These are phyloP conservation scores for Furcasterigmium furcatum DNA, from an alignment of 2,329 filamentous ascomycete genomes.

Conservation along the genomic window DNA sequence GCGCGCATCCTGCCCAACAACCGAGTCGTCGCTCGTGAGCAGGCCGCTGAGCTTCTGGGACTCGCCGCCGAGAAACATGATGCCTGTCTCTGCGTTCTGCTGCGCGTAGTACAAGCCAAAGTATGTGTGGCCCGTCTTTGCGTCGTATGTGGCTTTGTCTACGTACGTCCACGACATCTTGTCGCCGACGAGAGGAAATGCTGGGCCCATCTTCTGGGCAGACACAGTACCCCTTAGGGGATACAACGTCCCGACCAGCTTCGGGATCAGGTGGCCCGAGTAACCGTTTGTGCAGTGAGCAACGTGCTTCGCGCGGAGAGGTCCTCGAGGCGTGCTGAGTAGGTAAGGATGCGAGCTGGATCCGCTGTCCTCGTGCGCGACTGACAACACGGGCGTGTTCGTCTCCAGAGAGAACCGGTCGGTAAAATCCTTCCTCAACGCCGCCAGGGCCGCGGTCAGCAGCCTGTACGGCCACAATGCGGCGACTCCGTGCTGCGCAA, in stretches of 20 bases:
- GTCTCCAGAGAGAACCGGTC: not conserved
- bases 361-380: not conserved
- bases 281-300: constrained; percentile 2
- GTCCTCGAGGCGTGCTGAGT: not conserved
- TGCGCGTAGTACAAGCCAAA: constrained; percentile 6
- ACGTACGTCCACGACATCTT: not conserved
- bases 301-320: not conserved
- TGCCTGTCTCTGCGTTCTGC: constrained; percentile 5
- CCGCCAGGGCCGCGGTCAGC: constrained; percentile 25
- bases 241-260: not conserved
- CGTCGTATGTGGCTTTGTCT: not conserved
- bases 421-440: constrained; percentile 2
- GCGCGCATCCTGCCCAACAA: not conserved
- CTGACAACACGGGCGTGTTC: not conserved
- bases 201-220: not conserved
- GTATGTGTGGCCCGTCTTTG: not conserved
- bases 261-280: not conserved
- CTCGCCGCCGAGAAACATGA: constrained; percentile 6
- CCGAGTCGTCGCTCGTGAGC: constrained; percentile 4
- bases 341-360: not conserved
- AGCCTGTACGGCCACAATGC: not conserved
- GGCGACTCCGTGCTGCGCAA: not conserved
- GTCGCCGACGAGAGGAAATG: not conserved
- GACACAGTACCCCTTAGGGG: constrained; percentile 1
- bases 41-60: constrained; percentile 2